These are phyloP conservation scores for Solanum dulcamara DNA, from an alignment of 257 asterid species.

Conservation along the genomic window DNA sequence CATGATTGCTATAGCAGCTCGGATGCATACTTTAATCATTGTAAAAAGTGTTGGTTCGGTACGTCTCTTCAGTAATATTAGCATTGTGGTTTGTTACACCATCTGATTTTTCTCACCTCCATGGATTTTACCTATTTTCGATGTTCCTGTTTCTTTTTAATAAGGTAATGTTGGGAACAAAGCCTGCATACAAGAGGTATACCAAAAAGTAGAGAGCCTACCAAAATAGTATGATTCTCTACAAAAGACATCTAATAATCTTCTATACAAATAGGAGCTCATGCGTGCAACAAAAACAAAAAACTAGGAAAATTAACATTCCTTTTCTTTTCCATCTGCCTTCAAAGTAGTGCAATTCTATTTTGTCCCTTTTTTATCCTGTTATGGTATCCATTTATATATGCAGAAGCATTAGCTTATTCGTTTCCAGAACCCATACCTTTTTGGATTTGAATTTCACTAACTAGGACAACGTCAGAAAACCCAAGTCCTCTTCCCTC, in stretches of 20 bases:
- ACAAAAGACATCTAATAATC: neutral
- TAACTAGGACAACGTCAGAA: neutral
- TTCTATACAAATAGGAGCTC: neutral
- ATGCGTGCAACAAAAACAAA: neutral
- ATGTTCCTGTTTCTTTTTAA: neutral
- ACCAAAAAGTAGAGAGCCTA: neutral
- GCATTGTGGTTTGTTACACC: neutral
- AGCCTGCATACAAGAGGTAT: neutral
- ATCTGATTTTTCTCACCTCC: neutral
- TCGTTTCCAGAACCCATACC: neutral
- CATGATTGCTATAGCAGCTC: constrained; percentile 94
- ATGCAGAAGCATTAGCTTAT: neutral
- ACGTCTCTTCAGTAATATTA: constrained; percentile 19
- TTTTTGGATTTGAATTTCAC: neutral
- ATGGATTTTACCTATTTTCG: neutral
- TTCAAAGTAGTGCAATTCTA: neutral
- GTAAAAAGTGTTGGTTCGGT: constrained; percentile 94
- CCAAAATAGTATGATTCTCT: neutral
- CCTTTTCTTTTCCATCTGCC: neutral
- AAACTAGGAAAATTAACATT: neutral
- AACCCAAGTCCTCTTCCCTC: neutral
- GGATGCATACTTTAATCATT: constrained; percentile 35
- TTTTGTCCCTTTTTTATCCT: neutral
- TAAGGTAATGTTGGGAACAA: neutral
- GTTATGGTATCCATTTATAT: neutral